Evolutionary conservation across 2,329 filamentous ascomycete species (phyloP), one percentile per base, ranked within the genome.

Genomic region (Phaeosphaeria sp.): DNA sequence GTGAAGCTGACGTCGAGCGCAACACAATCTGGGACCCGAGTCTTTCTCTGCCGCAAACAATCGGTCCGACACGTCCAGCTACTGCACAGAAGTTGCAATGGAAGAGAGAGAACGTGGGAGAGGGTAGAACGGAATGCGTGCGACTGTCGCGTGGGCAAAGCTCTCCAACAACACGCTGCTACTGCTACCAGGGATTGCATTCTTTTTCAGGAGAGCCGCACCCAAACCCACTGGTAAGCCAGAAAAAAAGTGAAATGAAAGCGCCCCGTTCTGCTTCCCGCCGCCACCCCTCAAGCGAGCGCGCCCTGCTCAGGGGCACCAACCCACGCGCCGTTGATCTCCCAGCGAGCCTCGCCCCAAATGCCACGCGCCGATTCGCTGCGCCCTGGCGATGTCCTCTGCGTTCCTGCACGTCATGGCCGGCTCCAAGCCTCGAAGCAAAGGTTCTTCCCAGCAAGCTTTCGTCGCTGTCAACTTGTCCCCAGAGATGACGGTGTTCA

Each of bases 231-330:
- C 36, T n/a, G 15, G 15, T n/a, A n/a, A 15, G 36, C 36, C 33
- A 17, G 17, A 8, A 18, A 24, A 60, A 46, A 53, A 56, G 48
- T 61, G 57, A 71, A 72, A 74, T 69, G 66, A 72, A 64, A 50
- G 55, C 46, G 40, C 57, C 42, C 49, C 60, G 55, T 60, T 58
- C 36, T 39, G 36, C 36, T 39, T 39, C 36, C 36, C 36, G 36
- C 36, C 36, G 36, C 36, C 36, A 39, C 36, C 36, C 36, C 36
- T n/a, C 36, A 39, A 39, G 36, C 36, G 36, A 39, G 36, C 36
- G 36, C n/a, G n/a, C n/a, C n/a, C 36, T 39, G 36, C 36, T 39
- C 36, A 39, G 36, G 36, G 36, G 36, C 36, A 39, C 36, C 4
- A 39, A 39, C 36, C 36, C 36, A 39, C 36, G 2, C 36, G 8